Evolutionary conservation across 164 flowering plant species (phyloP), one percentile per base, ranked within the genome.

Genomic region (Tetrastigma voinierianum): DNA sequence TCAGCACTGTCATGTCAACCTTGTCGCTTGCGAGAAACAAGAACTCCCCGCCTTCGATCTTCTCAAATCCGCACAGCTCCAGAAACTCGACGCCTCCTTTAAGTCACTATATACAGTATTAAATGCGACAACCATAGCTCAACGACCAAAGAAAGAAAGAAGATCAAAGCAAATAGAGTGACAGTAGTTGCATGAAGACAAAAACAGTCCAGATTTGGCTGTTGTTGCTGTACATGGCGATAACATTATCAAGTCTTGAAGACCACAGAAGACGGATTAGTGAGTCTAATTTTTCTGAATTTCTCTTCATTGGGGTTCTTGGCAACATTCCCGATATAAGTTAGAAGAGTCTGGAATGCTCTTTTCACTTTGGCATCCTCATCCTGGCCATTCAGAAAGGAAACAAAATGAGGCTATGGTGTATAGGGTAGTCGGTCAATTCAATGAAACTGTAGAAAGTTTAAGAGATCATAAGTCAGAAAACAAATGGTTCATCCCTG

Each of bases 291-390:
- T 77, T 88, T 96, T 74, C 97, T 84, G 78, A 86, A 96, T 70
- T 93, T 96, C 80, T 96, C 99, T 84, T 96, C 99, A 40, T 82
- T 76, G 1, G 96, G 97, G 80, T 81, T 90, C 77, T 77, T 89
- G 46, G 82, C 97, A 51, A 86, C 95, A 80, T 96, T 96, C 40
- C 96, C 96, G 15, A 90, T 78, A 67, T 81, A 96, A 0, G 96
- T 91, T 17, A 96, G 67, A 17, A 93, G 91, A 23, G 99, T 96
- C 73, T 96, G 94, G 82, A 96, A 93, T 72, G 96, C 99, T 64
- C 80, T 86, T 81, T 96, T 96, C 65, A 93, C 97, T 82, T 77
- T 88, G 62, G 93, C 94, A 71, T 93, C 99, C 40, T 93, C 96
- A 44, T 93, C 98, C 99, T 96, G 69, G 61, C 24, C 45, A 53